phyloP scores from a whole-genome alignment of 768 basidiomycete species.

The Grammothele lineata region DNA sequence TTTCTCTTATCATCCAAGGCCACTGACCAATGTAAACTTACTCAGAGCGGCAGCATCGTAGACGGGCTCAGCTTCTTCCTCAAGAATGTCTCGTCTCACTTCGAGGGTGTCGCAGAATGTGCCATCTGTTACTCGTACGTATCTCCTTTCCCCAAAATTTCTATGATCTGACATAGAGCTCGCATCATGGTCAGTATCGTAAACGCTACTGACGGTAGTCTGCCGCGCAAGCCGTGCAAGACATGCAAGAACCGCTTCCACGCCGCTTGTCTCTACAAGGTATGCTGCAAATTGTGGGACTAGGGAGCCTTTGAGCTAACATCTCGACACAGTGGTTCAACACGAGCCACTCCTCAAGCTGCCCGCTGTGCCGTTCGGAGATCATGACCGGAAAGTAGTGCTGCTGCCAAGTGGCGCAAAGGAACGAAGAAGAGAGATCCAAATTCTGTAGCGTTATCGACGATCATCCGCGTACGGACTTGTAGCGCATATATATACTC shows the following conservation, averaged over 20 bases:
- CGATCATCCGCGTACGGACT: no score
- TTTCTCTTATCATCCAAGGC: background rate
- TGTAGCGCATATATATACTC: no score
- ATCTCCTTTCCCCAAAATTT: background rate
- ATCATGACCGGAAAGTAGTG: constrained; percentile 38
- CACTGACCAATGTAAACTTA: background rate
- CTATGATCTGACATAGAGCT: background rate
- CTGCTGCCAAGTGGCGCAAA: background rate
- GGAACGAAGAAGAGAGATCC: background rate
- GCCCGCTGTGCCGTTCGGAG: constrained; percentile 86
- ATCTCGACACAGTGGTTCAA: constrained; percentile 69
- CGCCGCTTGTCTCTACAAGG: constrained; percentile 88
- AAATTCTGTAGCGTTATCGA: no score
- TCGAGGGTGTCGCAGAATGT: constrained; percentile 94
- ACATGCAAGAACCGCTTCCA: constrained; percentile 96
- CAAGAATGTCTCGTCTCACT: constrained; percentile 89
- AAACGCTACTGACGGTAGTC: constrained; percentile 78
- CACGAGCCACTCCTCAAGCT: constrained; percentile 84
- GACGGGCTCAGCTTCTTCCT: constrained; percentile 90
- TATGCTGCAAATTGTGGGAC: no score
- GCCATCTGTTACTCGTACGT: constrained; percentile 93
- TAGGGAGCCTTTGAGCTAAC: constrained; percentile 4
- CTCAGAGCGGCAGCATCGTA: constrained; percentile 82
- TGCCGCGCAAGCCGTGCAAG: constrained; percentile 89
- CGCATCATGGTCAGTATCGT: constrained; percentile 59